phyloP scores from a whole-genome alignment of 768 basidiomycete genomes.

The Boletus sensibilis region DNA sequence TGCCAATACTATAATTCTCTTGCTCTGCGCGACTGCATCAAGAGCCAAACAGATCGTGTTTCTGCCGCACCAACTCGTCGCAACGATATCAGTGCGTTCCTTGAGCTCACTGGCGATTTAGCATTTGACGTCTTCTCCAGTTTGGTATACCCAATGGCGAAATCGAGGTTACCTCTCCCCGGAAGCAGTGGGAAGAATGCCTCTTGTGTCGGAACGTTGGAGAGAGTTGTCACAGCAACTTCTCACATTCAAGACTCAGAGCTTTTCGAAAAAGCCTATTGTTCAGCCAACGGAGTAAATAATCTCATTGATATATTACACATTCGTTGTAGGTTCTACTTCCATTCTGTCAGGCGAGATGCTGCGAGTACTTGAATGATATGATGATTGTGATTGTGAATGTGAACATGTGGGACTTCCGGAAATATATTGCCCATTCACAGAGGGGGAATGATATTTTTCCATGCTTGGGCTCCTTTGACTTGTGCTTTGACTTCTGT shows the following conservation, averaged over 20 bases:
- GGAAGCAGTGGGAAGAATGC: constrained; percentile 54
- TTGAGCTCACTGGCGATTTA: neutral
- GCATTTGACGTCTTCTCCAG: constrained; percentile 36
- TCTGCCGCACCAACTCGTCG: constrained; percentile 84
- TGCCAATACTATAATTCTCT: constrained; percentile 92
- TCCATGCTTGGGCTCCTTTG: constrained; percentile 24
- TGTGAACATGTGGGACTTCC: constrained; percentile 54
- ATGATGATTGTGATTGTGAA: constrained; percentile 43
- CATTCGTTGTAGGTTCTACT: constrained; percentile 22
- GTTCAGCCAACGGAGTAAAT: constrained; percentile 23
- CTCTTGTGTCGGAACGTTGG: constrained; percentile 72
- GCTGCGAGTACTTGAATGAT: constrained; percentile 57
- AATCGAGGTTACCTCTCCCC: constrained; percentile 77
- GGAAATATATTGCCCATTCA: constrained; percentile 60
- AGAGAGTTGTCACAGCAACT: constrained; percentile 61
- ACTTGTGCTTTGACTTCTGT: constrained; percentile 38
- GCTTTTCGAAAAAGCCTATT: constrained; percentile 29
- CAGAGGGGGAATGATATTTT: constrained; percentile 39
- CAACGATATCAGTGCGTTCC: constrained; percentile 72
- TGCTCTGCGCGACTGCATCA: constrained; percentile 75
- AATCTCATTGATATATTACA: constrained; percentile 11
- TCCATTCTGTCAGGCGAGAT: constrained; percentile 60
- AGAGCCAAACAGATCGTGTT: constrained; percentile 65
- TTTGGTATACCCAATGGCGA: constrained; percentile 72
- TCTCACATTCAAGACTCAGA: constrained; percentile 45